Conservation (phyloP, 257 asterid species). For the Solanum raphanifolium region DNA sequence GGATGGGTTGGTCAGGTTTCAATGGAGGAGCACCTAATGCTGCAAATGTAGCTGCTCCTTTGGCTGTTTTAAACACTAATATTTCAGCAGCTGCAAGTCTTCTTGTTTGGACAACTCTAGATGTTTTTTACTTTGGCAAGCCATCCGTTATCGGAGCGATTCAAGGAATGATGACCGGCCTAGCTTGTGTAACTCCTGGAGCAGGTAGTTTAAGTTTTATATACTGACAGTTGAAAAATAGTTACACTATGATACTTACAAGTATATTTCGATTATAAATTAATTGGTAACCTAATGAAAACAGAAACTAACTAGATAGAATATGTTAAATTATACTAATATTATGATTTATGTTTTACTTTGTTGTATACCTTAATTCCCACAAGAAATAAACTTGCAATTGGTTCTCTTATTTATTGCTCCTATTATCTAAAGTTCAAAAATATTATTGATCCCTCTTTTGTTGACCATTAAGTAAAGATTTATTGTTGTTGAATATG, state of each 20-base stretch:
- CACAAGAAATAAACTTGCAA: not conserved
- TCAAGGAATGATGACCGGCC: constrained; percentile 93
- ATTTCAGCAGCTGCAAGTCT: constrained; percentile 84
- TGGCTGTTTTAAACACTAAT: constrained; percentile 69
- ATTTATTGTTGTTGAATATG: not conserved
- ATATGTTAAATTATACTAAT: not conserved
- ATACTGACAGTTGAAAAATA: not conserved
- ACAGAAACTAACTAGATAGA: not conserved
- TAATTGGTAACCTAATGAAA: not conserved
- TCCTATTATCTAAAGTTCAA: not conserved
- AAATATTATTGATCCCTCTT: not conserved
- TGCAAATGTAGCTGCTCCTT: constrained; percentile 60
- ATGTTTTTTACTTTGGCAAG: constrained; percentile 72
- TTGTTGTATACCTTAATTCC: not conserved
- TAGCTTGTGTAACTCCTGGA: constrained; percentile 89
- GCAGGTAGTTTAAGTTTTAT: constrained; percentile 42
- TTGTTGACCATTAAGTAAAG: not conserved
- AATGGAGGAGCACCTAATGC: constrained; percentile 92
- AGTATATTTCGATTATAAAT: too few species aligned
- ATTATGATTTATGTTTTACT: not conserved
- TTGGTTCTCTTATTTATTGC: not conserved
- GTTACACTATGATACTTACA: not conserved
- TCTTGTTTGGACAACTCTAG: constrained; percentile 83
- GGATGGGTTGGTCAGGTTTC: constrained; percentile 99
- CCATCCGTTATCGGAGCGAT: constrained; percentile 88